Conservation (phyloP, 768 basidiomycete genomes). For the Symmetrospora coprosmae region DNA sequence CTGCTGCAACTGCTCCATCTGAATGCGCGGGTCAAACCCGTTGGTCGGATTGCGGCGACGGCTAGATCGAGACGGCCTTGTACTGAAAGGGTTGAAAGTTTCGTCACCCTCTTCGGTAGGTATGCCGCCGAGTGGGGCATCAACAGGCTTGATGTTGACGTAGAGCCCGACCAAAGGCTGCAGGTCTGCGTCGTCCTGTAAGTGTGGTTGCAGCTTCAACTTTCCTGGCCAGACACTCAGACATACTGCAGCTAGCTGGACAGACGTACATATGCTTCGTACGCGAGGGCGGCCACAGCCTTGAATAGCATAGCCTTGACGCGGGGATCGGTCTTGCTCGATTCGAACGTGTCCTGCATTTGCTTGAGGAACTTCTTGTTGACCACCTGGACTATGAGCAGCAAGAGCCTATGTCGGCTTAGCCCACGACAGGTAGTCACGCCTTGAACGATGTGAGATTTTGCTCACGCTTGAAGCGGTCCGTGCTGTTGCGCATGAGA, state of each 20-base stretch:
- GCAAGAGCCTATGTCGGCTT: background rate
- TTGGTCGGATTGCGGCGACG: background rate
- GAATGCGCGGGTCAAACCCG: background rate
- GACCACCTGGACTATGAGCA: conserved; percentile 23
- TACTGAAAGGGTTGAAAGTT: conserved; percentile 24
- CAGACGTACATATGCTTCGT: conserved; percentile 24
- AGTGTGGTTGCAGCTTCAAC: too few species aligned
- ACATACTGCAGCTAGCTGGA: background rate
- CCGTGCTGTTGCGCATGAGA: conserved; percentile 23
- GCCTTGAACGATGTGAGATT: background rate
- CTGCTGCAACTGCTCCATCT: conserved; percentile 20
- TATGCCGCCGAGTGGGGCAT: conserved; percentile 21
- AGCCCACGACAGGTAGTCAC: background rate
- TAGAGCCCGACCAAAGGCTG: conserved; percentile 18
- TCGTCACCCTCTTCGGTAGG: conserved; percentile 27
- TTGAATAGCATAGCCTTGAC: conserved; percentile 26
- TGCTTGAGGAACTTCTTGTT: conserved; percentile 28
- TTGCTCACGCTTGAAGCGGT: conserved; percentile 24
- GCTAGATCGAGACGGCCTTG: background rate
- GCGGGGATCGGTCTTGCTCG: conserved; percentile 16
- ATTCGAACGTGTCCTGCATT: conserved; percentile 7
- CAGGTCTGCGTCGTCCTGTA: conserved; percentile 23
- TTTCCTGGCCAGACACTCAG: too few species aligned
- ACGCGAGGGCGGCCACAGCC: conserved; percentile 23
- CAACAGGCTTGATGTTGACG: conserved; percentile 22